A percentile compares a stretch with the other conserved stretches of the same genome.
Conservation (phyloP, 495 filamentous ascomycete genomes). For the Glutinoglossum americanum region DNA sequence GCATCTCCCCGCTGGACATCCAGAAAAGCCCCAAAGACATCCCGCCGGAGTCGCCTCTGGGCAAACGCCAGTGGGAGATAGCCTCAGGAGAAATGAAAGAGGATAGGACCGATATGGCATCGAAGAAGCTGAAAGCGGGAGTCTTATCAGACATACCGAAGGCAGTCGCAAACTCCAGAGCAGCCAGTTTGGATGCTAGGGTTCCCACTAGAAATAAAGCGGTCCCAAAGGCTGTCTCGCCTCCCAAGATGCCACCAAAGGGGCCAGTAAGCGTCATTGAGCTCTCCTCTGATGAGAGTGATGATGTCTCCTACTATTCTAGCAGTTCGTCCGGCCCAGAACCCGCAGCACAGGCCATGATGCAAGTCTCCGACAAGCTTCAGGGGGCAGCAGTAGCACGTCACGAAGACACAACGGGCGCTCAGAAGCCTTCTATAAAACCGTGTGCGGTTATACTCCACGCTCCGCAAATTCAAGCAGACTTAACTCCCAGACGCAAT, state of each 20-base stretch:
- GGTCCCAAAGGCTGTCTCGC: background rate
- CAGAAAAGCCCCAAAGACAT: background rate
- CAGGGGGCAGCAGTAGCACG: background rate
- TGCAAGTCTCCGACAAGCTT: background rate
- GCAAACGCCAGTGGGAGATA: background rate
- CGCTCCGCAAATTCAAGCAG: background rate
- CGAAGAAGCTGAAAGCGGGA: background rate
- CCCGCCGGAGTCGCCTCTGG: background rate
- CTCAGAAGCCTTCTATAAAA: background rate
- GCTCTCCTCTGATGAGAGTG: background rate
- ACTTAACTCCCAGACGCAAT: background rate
- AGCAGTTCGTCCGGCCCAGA: background rate
- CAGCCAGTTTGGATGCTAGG: background rate
- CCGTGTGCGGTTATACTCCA: too few relatives aligned
- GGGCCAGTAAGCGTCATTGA: background rate
- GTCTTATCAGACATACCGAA: background rate
- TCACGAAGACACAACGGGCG: background rate
- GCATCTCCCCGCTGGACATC: background rate
- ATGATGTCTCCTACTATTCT: background rate
- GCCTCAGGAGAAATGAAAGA: background rate
- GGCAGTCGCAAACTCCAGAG: background rate
- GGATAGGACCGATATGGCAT: background rate
- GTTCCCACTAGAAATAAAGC: background rate
- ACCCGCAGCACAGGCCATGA: background rate
- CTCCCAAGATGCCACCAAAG: background rate